Evolutionary conservation across 306 rosid species (phyloP), one percentile per base, ranked within the genome.

Genomic region (Sophora flavescens): DNA sequence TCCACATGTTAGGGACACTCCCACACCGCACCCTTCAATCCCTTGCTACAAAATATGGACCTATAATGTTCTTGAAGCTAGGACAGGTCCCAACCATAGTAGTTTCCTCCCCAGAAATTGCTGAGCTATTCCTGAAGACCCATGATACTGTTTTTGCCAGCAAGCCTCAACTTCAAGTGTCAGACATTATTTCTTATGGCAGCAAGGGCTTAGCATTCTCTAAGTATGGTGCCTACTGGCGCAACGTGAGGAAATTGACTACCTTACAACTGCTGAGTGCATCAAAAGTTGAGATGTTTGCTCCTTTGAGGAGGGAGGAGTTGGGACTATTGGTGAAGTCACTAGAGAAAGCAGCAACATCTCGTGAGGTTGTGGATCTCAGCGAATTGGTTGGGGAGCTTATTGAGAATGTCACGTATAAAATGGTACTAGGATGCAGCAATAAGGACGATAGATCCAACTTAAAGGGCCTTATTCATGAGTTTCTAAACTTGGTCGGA

Each of bases 51-150:
- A 68, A 15, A 68, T 74, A 84, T 17, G 88, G 88, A 2, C 75
- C 82, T 44, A 84, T 84, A 42, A 80, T 80, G 85, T 77, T 56
- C 51, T 10, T 81, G 6, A 45, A 76, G 3, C 22, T 84, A 0
- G 88, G 88, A 3, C 67, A 56, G 9, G 59, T 44, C 1, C 70
- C 71, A 1, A 0, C 78, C 33, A 10, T 84, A 3, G 76, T 68
- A 45, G 5, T 84, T 16, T 79, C 87, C 0, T 79, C 90, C 41
- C 50, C 84, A 3, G 39, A 30, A 32, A 77, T 84, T 0, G 89
- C 87, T 0, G 78, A 89, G 62, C 74, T 61, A 2, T 82, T 86
- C 75, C 89, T 89, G 26, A 86, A 71, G 72, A 84, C 85, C 2
- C 66, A 87, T 42, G 88, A 87, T 81, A 2, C 52, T 8, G 38